Evolutionary conservation across 2,329 filamentous ascomycete species (phyloP).

Genomic region (Aspergillus arachidicola): DNA sequence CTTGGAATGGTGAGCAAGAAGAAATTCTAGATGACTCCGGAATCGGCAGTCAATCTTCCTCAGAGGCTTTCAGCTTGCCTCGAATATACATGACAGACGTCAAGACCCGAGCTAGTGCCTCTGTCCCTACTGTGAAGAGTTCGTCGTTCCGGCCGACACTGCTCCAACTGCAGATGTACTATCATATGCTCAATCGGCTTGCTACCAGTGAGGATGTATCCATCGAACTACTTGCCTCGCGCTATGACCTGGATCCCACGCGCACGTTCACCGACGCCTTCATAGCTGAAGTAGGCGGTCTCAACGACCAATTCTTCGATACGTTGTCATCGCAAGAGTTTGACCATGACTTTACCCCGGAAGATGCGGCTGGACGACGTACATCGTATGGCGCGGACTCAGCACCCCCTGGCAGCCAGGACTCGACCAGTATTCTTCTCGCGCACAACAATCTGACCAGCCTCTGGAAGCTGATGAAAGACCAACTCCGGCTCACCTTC

Average conservation of each 20-base stretch:
- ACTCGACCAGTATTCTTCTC: constrained; percentile 55
- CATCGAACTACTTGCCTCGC: constrained; percentile 67
- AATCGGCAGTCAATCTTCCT: constrained; percentile 16
- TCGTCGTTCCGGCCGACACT: constrained; percentile 72
- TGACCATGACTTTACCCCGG: constrained; percentile 28
- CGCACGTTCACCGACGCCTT: constrained; percentile 76
- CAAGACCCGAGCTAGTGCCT: constrained; percentile 73
- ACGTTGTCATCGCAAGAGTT: constrained; percentile 35
- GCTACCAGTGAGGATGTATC: constrained; percentile 68
- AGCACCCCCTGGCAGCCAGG: constrained; percentile 38
- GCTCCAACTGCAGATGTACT: constrained; percentile 89
- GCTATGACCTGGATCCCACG: constrained; percentile 69
- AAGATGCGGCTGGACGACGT: constrained; percentile 24
- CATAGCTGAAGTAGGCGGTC: constrained; percentile 69
- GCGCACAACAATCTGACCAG: constrained; percentile 61
- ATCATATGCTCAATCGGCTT: constrained; percentile 77
- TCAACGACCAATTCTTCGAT: constrained; percentile 70
- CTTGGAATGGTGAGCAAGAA: constrained; percentile 18
- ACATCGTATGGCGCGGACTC: constrained; percentile 17
- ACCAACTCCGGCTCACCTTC: constrained; percentile 59
- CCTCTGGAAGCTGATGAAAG: constrained; percentile 66
- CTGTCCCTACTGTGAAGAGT: constrained; percentile 61
- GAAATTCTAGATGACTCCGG: constrained; percentile 14
- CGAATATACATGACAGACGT: constrained; percentile 80
- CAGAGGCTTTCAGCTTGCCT: constrained; percentile 28